Evolutionary conservation across 176 grass and related monocot species (phyloP).

Genomic region (Poa annua): DNA sequence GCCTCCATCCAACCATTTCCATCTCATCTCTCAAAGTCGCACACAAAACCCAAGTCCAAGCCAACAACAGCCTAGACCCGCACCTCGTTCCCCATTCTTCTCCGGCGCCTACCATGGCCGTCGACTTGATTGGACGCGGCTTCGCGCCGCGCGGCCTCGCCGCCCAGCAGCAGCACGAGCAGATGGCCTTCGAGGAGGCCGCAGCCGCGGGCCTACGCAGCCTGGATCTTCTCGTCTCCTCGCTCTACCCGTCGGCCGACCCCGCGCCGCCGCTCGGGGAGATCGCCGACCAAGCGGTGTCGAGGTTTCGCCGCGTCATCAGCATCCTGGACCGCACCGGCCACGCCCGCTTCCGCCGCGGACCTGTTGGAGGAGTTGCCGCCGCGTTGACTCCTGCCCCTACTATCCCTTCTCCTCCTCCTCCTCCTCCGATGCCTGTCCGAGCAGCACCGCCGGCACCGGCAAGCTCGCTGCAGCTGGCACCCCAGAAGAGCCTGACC

Average conservation of each 20-base stretch:
- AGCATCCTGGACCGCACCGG: slow-evolving; percentile 86
- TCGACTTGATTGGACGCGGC: slow-evolving; percentile 52
- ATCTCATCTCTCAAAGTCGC: slow-evolving; percentile 4
- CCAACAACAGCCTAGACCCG: not conserved
- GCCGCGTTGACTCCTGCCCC: not conserved
- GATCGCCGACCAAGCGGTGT: slow-evolving; percentile 73
- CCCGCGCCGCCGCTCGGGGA: slow-evolving; percentile 40
- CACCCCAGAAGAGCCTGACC: slow-evolving; percentile 36
- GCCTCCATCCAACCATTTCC: slow-evolving; percentile 8
- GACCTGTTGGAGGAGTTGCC: slow-evolving; percentile 19
- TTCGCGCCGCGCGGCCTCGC: not conserved
- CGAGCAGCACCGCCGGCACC: not conserved
- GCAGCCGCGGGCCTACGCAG: slow-evolving; percentile 69
- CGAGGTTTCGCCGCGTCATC: slow-evolving; percentile 74
- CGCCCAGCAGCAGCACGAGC: slow-evolving; percentile 34
- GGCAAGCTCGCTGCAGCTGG: not conserved
- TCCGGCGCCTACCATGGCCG: slow-evolving; percentile 46
- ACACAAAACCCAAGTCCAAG: not conserved
- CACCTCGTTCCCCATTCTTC: not conserved
- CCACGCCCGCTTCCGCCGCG: slow-evolving; percentile 88
- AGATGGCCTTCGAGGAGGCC: slow-evolving; percentile 74
- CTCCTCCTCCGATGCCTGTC: not conserved
- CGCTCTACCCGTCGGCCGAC: slow-evolving; percentile 44
- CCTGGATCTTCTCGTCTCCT: slow-evolving; percentile 67
- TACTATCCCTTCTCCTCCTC: not conserved